Conservation (phyloP, 495 filamentous ascomycete species). For the Hypoxylon cercidicola region DNA sequence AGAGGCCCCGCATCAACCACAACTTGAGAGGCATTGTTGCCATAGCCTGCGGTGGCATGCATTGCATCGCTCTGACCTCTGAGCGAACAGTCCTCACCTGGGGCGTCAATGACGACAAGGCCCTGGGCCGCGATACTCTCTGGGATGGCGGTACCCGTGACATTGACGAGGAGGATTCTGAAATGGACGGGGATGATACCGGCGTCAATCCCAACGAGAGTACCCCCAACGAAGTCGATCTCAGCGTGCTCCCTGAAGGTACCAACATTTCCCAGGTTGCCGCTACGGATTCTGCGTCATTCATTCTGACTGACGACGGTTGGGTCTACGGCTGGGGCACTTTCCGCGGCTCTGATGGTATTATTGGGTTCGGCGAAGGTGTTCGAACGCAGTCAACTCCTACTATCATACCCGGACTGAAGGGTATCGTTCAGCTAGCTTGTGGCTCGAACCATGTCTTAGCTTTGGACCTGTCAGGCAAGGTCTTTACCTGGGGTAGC, state of each 20-base stretch:
- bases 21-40: conserved; percentile 67
- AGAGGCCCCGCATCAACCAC: conserved; percentile 64
- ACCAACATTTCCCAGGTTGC: conserved; percentile 67
- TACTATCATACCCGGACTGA: conserved; percentile 55
- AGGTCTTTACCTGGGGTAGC: conserved; percentile 74
- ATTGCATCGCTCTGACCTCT: conserved; percentile 69
- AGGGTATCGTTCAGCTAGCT: conserved; percentile 66
- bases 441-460: conserved; percentile 75
- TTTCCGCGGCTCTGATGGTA: conserved; percentile 74
- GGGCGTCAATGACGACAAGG: conserved; percentile 77
- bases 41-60: conserved; percentile 74
- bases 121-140: conserved; percentile 70
- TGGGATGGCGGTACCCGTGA: conserved; percentile 64
- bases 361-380: conserved; percentile 70
- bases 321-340: conserved; percentile 78
- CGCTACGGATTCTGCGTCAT: conserved; percentile 71
- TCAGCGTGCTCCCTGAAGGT: conserved; percentile 62
- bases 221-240: conserved; percentile 61
- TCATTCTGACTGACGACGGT: conserved; percentile 72
- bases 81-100: conserved; percentile 75
- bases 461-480: conserved; percentile 67
- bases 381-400: conserved; percentile 49
- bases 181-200: conserved; percentile 55
- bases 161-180: conserved; percentile 54
- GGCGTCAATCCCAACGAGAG: conserved; percentile 69